Evolutionary conservation across 495 filamentous ascomycete species (phyloP), one percentile per base, ranked within the genome.

Genomic region (Aspergillus incahuasiensis): DNA sequence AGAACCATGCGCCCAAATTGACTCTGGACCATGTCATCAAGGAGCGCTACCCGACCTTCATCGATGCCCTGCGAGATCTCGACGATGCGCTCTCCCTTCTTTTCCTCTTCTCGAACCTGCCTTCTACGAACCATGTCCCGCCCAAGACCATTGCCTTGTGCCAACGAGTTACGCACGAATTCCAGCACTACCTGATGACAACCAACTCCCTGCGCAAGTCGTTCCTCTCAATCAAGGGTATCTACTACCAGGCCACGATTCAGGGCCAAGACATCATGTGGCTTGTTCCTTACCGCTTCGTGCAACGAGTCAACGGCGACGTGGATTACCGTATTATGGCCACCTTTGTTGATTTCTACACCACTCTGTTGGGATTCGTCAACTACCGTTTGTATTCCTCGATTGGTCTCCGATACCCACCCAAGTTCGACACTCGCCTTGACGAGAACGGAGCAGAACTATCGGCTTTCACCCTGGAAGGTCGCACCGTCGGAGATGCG

Each of bases 281-380:
- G 94, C 77, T 98, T 18, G 94, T 96, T 3, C 94, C 94, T 1
- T 97, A 98, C 75, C 86, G 88, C 59, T 98, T 98, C 72, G 95
- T 96, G 60, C 95, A 97, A 74, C 76, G 87, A 56, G 84, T 96
- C 28, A 91, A 91, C 21, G 89, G 86, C 13, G 94, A 97, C 71
- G 85, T 98, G 45, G 94, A 98, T 71, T 97, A 96, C 76, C 80
- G 95, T 62, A 97, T 98, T 68, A 98, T 98, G 94, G 91, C 88
- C 40, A 98, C 95, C 2, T 98, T 98, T 66, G 88, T 98, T 48
- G 92, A 98, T 63, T 97, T 98, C 72, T 98, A 98, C 77, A 94
- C 91, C 48, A 97, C 94, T 2, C 77, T 98, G 12, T 77, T 98
- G 9, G 88, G 95, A 44, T 98, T 97, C 60, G 88, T 97, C 66